Evolutionary conservation across 2,329 filamentous ascomycete genomes (phyloP).

Genomic region (Aspergillus intermedius): DNA sequence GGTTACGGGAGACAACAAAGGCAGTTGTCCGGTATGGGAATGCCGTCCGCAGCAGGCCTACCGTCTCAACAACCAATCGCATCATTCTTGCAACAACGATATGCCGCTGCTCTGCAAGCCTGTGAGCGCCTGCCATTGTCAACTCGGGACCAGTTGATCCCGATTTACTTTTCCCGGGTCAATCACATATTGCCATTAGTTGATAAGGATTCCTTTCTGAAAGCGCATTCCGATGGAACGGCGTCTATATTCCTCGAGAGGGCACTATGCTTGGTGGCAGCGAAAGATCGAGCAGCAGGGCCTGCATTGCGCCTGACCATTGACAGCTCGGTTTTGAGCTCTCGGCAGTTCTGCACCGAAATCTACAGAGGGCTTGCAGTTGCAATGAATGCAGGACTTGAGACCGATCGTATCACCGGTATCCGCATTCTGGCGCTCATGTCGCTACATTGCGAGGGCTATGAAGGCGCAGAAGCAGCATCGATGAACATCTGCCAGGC

Average conservation of each 20-base stretch:
- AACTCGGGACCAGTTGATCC: conserved; percentile 26
- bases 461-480: conserved; percentile 35
- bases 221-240: conserved; percentile 17
- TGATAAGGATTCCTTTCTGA: conserved; percentile 21
- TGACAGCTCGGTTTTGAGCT: conserved; percentile 23
- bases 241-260: conserved; percentile 32
- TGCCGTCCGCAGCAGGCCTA: neutral
- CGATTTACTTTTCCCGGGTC: conserved; percentile 32
- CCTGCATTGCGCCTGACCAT: conserved; percentile 25
- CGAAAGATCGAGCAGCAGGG: conserved; percentile 29
- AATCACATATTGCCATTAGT: conserved; percentile 35
- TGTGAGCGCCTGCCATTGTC: conserved; percentile 25
- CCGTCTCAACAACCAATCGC: conserved; percentile 2
- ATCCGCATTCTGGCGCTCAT: conserved; percentile 35
- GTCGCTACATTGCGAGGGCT: conserved; percentile 36
- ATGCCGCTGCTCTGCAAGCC: conserved; percentile 19
- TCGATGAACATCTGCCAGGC: conserved; percentile 35
- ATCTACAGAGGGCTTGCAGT: conserved; percentile 31
- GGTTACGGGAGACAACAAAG: neutral
- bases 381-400: conserved; percentile 33
- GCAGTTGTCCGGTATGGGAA: neutral
- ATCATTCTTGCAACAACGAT: conserved; percentile 18
- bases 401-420: conserved; percentile 30
- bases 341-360: conserved; percentile 34
- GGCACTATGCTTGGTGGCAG: conserved; percentile 36